These are phyloP conservation scores for Pueraria montana DNA, from an alignment of 306 rosid genomes.

Conservation along the genomic window DNA sequence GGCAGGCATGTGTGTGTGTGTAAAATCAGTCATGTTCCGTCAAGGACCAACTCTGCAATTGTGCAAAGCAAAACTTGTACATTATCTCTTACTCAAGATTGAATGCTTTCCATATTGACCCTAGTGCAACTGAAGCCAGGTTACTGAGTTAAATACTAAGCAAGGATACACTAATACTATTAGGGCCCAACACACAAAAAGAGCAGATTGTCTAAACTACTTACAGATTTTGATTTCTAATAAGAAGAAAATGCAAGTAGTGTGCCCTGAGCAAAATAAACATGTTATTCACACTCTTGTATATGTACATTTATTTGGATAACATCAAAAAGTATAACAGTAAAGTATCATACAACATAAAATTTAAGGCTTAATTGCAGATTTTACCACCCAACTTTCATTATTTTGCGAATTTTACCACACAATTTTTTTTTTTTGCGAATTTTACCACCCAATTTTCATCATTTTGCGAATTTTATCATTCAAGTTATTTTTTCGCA, in stretches of 20 bases:
- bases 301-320: constrained; percentile 5
- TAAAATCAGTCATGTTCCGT: background rate
- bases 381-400: too few relatives aligned
- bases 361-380: too few relatives aligned
- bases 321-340: constrained; percentile 2
- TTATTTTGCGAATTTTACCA: too few relatives aligned
- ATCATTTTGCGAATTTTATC: too few relatives aligned
- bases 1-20: background rate
- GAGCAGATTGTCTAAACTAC: background rate
- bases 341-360: background rate
- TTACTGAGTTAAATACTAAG: background rate
- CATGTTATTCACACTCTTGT: background rate
- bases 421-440: too few relatives aligned
- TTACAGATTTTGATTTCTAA: constrained; percentile 21
- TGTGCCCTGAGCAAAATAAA: constrained; percentile 9
- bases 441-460: too few relatives aligned
- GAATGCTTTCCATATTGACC: background rate
- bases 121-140: background rate
- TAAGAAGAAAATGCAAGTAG: background rate
- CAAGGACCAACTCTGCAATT: background rate
- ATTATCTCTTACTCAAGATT: background rate
- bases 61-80: background rate
- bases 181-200: background rate
- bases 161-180: background rate
- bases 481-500: too few relatives aligned